Conservation (phyloP, 257 asterid species). For the Fraxinus excelsior region DNA sequence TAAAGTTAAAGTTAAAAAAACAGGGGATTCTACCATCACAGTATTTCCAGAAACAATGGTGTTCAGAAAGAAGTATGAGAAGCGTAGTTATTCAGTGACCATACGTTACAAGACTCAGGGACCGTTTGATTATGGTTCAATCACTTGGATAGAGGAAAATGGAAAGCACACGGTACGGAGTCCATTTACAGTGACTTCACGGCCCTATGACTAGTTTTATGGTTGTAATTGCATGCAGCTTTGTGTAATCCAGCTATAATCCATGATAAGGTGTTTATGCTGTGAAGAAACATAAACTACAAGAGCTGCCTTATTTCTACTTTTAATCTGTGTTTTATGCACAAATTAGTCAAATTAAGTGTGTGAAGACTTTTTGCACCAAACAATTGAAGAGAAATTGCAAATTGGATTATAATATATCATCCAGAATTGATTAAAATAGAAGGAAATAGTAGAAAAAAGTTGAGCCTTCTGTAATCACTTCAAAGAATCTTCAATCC, state of each 20-base stretch:
- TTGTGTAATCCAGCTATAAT: neutral
- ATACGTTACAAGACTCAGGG: neutral
- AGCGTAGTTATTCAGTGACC: neutral
- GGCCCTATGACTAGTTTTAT: neutral
- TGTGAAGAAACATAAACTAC: no score
- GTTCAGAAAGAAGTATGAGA: neutral
- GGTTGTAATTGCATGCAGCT: neutral
- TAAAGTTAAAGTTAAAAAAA: neutral
- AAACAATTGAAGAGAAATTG: no score
- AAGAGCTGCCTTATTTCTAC: no score
- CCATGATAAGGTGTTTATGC: no score
- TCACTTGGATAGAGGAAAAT: neutral
- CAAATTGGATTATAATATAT: no score
- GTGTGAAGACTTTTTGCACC: no score
- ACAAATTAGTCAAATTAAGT: no score
- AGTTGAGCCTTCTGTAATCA: no score
- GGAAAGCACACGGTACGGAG: neutral
- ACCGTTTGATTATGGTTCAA: neutral
- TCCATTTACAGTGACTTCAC: neutral
- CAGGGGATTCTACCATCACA: neutral
- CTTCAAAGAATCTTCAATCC: no score
- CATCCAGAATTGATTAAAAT: no score
- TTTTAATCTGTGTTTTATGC: no score
- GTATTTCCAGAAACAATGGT: neutral
- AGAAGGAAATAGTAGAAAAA: no score